Base-by-base conservation (phyloP, 163 green algal species). In the Chlorella variabilis region DNA sequence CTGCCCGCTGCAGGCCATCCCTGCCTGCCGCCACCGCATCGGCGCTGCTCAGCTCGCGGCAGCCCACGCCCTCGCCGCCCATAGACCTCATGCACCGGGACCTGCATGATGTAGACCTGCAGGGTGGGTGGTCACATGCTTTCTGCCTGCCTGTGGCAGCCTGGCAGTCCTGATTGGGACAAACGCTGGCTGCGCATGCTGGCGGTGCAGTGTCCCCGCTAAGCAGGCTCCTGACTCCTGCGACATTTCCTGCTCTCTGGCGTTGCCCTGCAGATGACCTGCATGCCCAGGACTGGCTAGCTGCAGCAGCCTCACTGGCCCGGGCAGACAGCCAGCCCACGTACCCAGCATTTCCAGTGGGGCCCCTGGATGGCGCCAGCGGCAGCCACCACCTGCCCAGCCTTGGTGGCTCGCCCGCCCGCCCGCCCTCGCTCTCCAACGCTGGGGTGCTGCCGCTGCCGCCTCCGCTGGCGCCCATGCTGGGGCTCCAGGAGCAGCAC, bases 61-160 rank as follows among this genome's bases (percentile, higher is more conserved):
- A 69, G 54, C 54, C 54, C 71, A 79, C 71, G 0, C 71, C 71
- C 54, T 69, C 54, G 21, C 71, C 70, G 3, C 33, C 71, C 54
- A 39, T 79, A 7, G 71, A 79, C 71, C 54, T 79, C 36, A 79
- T 79, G 71, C 71, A 79, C 54, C 51, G 71, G 23, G 71, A 79
- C 34, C 54, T 79, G 54, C 71, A 79, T 21, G 71, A 79, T 58
- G 71, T 39, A n/a, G 71, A 79, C 27, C 54, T 79, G 54, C 71
- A 79, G 54, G 58, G 71, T 79, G 54, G 54, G 20, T 63, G 18
- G 54, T 29, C 45, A 54, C 45, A 54, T 54, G 11, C 45, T 23
- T 15, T 54, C 45, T 54, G 45, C 45, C 15, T n/a, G n/a, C n/a
- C n/a, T n/a, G n/a, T n/a, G n/a, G n/a, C n/a, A n/a, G n/a, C n/a